These are phyloP conservation scores for Laguncularia racemosa DNA, from an alignment of 345 rosid genomes.

Conservation along the genomic window DNA sequence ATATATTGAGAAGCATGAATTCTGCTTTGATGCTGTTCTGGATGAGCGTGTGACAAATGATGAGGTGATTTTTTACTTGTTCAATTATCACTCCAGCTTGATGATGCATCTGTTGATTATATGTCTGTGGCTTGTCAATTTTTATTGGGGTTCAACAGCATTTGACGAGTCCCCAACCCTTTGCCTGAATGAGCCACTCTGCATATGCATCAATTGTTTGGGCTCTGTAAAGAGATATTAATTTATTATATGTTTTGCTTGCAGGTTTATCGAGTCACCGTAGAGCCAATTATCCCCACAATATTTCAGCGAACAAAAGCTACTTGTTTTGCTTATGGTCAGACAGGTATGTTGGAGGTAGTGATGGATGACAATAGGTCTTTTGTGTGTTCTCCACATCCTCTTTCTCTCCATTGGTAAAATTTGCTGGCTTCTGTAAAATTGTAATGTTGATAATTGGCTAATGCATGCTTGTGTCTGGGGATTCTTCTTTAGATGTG, in stretches of 20 bases:
- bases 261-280: slow-evolving; percentile 84
- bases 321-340: slow-evolving; percentile 99
- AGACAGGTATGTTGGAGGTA: slow-evolving; percentile 61
- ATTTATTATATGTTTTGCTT: slow-evolving; percentile 2
- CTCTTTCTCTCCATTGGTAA: no score
- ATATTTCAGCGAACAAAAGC: slow-evolving; percentile 96
- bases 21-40: slow-evolving; percentile 97
- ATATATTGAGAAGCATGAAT: slow-evolving; percentile 93
- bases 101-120: no score
- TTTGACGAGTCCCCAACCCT: no score
- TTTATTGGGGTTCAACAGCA: neutral
- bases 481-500: no score
- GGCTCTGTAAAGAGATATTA: no score
- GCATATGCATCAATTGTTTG: no score
- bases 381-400: no score
- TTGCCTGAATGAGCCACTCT: no score
- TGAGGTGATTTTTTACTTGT: slow-evolving; percentile 42
- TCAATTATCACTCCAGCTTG: no score
- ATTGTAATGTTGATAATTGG: no score
- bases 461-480: no score
- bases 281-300: slow-evolving; percentile 88
- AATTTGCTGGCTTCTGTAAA: no score
- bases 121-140: neutral
- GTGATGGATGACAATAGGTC: neutral
- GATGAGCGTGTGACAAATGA: slow-evolving; percentile 79